Conservation (phyloP, 2,329 filamentous ascomycete species). For the Fusarium sp. region DNA sequence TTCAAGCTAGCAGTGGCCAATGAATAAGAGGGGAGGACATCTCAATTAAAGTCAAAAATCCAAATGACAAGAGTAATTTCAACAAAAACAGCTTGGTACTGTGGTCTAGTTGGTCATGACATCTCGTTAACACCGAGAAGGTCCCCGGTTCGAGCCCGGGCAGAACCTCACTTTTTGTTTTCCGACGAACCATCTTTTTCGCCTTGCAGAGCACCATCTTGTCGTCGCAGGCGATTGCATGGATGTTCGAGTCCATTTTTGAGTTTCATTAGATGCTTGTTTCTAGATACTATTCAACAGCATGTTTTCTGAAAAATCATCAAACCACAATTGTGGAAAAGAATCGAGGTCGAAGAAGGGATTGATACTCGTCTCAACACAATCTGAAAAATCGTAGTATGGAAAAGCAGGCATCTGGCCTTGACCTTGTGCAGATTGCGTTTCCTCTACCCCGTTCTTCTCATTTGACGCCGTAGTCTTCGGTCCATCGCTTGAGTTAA, state of each 20-base stretch:
- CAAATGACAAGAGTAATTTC: fast-evolving
- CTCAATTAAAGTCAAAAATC: fast-evolving
- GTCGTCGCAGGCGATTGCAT: background rate
- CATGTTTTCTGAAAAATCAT: background rate
- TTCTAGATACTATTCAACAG: background rate
- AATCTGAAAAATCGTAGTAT: background rate
- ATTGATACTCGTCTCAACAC: background rate
- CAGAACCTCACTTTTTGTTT: background rate
- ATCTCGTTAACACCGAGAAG: background rate
- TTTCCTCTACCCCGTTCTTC: fast-evolving
- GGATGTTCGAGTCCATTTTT: fast-evolving
- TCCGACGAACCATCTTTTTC: background rate
- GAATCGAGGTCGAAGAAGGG: background rate
- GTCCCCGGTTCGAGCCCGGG: background rate
- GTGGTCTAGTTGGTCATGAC: background rate
- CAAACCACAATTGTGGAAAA: background rate
- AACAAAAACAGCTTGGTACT: background rate
- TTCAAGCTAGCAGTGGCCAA: background rate
- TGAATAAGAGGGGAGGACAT: background rate
- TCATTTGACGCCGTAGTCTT: fast-evolving
- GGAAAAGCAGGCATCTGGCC: background rate
- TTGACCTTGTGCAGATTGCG: background rate
- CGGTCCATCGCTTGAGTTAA: background rate
- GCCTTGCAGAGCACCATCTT: fast-evolving
- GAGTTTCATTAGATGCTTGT: background rate